Base-by-base conservation (phyloP, 2,329 filamentous ascomycete species). In the Colletotrichum gigasporum region DNA sequence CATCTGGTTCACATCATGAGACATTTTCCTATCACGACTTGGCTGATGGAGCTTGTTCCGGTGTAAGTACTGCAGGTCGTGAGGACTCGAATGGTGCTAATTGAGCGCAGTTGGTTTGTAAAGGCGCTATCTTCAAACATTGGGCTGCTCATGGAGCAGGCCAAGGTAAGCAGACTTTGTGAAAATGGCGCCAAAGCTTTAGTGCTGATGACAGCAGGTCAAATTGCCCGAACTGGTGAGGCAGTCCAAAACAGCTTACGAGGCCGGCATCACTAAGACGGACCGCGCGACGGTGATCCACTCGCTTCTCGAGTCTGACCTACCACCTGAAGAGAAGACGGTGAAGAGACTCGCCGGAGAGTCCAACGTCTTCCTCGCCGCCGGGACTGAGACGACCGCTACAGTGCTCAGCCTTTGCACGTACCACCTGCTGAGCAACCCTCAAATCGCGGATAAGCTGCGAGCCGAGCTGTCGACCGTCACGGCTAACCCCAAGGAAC, bases 301-400 rank as follows among this genome's bases (percentile, higher is more conserved):
- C 16, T 44, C 37, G 5, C 18, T 55, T 11, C 37, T 74, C 2
- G 72, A 76, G 34, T 74, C 75, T 2, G 63, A 71, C 2, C 42
- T 82, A 20, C 75, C 71, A 10, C 68, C 65, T 0, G 67, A 76
- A 4, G 79, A 83, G 53, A 78, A 77, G 39, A 74, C 71, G 1
- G 30, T 44, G 11, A 68, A 72, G 11, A 69, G 77, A 1, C 68
- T 80, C 1, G 71, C 71, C 16, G 72, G 79, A 2, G 80, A 83
- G 51, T 79, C 74, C 0, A 75, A 76, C 18, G 67, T 73, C 5
- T 66, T 83, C 24, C 53, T 80, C 0, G 68, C 71, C 2, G 80
- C 77, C 1, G 80, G 79, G 0, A 76, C 75, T 0, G 79, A 82
- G 65, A 82, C 57, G 7, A 61, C 35, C 8, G 35, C 12, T 41